Conservation (phyloP, 1,139 yeast species). For the Blastobotrys buckinghamii region DNA sequence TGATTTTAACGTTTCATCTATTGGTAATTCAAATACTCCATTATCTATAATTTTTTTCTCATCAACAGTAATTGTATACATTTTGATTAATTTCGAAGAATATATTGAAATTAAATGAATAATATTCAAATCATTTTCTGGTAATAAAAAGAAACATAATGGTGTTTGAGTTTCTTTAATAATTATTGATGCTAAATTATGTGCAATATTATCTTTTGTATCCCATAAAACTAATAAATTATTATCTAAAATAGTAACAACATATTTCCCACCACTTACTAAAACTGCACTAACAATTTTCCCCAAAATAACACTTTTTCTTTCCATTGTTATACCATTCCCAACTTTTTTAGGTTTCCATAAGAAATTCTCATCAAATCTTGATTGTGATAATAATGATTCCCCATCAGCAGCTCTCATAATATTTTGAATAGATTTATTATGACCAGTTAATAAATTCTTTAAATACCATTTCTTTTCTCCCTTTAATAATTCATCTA, state of each 20-base stretch:
- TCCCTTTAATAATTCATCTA: slow-evolving; percentile 10
- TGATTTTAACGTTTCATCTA: slow-evolving; percentile 34
- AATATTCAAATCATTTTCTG: slow-evolving; percentile 30
- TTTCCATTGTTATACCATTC: slow-evolving; percentile 25
- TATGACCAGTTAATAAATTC: slow-evolving; percentile 68
- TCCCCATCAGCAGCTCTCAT: slow-evolving; percentile 60
- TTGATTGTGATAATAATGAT: slow-evolving; percentile 43
- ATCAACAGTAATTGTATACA: slow-evolving; percentile 16
- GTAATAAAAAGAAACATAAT: slow-evolving; percentile 42
- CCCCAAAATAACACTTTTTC: slow-evolving; percentile 26
- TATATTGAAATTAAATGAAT: slow-evolving; percentile 44
- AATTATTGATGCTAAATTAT: slow-evolving; percentile 16
- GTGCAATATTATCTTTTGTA: slow-evolving; percentile 36
- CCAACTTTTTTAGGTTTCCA: slow-evolving; percentile 29
- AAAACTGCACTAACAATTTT: slow-evolving; percentile 48
- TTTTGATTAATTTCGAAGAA: slow-evolving; percentile 14
- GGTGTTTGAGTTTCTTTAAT: slow-evolving; percentile 26
- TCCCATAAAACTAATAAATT: slow-evolving; percentile 57
- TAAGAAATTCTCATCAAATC: slow-evolving; percentile 31
- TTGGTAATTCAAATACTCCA: slow-evolving; percentile 27
- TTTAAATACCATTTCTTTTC: slow-evolving; percentile 9
- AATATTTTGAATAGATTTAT: slow-evolving; percentile 65
- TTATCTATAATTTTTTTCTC: slow-evolving; percentile 5
- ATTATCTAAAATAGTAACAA: slow-evolving; percentile 40
- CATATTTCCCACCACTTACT: slow-evolving; percentile 47